Conservation (phyloP, 2,329 filamentous ascomycete genomes). For the Colletotrichum costaricense region DNA sequence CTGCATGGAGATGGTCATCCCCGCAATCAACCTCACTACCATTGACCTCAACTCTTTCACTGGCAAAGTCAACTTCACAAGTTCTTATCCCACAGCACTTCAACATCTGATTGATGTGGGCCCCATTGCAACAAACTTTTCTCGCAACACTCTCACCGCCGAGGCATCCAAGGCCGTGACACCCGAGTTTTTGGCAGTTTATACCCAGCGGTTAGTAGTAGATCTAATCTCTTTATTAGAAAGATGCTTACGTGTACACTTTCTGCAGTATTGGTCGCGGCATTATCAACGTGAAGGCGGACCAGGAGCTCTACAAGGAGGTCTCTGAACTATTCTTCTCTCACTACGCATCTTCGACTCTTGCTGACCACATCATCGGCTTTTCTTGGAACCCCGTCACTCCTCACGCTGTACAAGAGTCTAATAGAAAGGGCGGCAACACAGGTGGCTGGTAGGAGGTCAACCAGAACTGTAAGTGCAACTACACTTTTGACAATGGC, state of each 20-base stretch:
- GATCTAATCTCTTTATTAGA: neutral
- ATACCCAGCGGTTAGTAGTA: neutral
- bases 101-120: neutral
- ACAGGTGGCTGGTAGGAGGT: neutral
- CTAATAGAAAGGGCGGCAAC: neutral
- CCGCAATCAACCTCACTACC: conserved; percentile 19
- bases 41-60: neutral
- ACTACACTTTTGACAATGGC: neutral
- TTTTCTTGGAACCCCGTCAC: neutral
- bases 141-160: neutral
- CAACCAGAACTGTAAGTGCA: conserved; percentile 2
- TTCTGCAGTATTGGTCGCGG: neutral
- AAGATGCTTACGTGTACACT: neutral
- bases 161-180: neutral
- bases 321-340: neutral
- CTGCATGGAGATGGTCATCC: conserved; percentile 30
- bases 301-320: neutral
- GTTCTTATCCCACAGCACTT: neutral
- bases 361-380: neutral
- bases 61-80: neutral
- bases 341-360: neutral
- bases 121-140: neutral
- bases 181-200: neutral
- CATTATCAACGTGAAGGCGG: neutral
- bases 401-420: neutral